Evolutionary conservation across 1,284 basidiomycete genomes (phyloP).

Genomic region (Trametes polyzona): DNA sequence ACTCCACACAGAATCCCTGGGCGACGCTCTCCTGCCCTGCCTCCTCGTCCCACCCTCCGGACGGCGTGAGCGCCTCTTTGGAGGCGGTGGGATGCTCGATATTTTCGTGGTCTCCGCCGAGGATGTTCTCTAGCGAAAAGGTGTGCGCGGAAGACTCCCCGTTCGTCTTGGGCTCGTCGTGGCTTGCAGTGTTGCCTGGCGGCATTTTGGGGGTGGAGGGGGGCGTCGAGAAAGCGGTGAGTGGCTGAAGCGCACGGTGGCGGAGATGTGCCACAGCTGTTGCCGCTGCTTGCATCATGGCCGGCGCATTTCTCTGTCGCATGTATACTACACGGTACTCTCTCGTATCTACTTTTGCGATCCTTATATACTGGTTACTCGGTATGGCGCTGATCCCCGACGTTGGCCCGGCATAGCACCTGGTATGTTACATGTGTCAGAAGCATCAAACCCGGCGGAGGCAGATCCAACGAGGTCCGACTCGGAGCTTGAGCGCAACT

Average conservation of each 20-base stretch:
- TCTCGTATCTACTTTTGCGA: not conserved
- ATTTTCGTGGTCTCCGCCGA: slow-evolving; percentile 60
- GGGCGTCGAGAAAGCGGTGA: slow-evolving; percentile 7
- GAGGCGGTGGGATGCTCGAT: slow-evolving; percentile 55
- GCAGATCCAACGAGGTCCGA: too few relatives aligned
- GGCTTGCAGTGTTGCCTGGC: slow-evolving; percentile 11
- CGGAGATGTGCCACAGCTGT: slow-evolving; percentile 7
- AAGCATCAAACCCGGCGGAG: too few relatives aligned
- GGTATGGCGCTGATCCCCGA: too few relatives aligned
- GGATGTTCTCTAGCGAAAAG: slow-evolving; percentile 71
- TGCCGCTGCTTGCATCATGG: not conserved
- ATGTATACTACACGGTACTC: too few relatives aligned
- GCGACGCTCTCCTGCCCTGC: slow-evolving; percentile 46
- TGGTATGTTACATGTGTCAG: too few relatives aligned
- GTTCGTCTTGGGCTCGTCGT: slow-evolving; percentile 2
- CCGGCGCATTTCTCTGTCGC: not conserved
- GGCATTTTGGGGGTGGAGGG: slow-evolving; percentile 21
- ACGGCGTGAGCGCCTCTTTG: slow-evolving; percentile 35
- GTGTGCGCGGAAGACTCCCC: slow-evolving; percentile 12
- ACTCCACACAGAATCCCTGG: slow-evolving; percentile 79
- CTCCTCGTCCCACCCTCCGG: slow-evolving; percentile 71
- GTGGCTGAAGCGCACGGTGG: slow-evolving; percentile 15
- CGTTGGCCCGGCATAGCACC: too few relatives aligned
- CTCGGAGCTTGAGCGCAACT: too few relatives aligned
- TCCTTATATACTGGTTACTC: not conserved